These are phyloP conservation scores for Ustilago crameri DNA, from an alignment of 1,284 basidiomycete genomes.

Conservation along the genomic window DNA sequence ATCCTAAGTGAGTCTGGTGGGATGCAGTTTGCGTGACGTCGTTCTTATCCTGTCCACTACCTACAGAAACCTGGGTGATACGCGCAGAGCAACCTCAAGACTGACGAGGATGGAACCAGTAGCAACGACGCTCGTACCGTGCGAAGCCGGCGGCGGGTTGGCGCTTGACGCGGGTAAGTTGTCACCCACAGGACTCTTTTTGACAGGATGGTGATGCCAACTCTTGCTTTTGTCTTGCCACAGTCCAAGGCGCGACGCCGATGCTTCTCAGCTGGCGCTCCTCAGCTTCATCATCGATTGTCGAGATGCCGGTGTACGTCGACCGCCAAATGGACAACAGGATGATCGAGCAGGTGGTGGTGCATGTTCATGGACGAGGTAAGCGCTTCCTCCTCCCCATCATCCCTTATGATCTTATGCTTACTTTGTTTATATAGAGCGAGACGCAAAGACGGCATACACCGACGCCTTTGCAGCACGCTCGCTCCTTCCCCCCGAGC, in stretches of 20 bases:
- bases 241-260: conserved; percentile 6
- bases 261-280: conserved; percentile 8
- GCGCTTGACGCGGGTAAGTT: background rate
- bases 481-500: background rate
- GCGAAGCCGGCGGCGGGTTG: background rate
- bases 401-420: background rate
- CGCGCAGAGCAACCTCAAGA: too few species aligned
- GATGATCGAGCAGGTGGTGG: conserved; percentile 17
- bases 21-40: too few species aligned
- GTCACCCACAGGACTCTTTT: background rate
- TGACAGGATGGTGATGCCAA: background rate
- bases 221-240: background rate
- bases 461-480: conserved; percentile 16
- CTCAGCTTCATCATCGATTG: background rate
- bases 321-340: background rate
- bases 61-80: too few species aligned
- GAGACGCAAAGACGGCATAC: conserved; percentile 12
- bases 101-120: too few species aligned
- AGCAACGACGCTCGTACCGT: background rate
- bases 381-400: background rate
- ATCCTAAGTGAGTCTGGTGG: too few species aligned
- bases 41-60: too few species aligned
- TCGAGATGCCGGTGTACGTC: conserved; percentile 5
- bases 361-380: conserved; percentile 35
- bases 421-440: too few species aligned